Evolutionary conservation across 257 asterid species (phyloP).

Genomic region (Fraxinus americana): DNA sequence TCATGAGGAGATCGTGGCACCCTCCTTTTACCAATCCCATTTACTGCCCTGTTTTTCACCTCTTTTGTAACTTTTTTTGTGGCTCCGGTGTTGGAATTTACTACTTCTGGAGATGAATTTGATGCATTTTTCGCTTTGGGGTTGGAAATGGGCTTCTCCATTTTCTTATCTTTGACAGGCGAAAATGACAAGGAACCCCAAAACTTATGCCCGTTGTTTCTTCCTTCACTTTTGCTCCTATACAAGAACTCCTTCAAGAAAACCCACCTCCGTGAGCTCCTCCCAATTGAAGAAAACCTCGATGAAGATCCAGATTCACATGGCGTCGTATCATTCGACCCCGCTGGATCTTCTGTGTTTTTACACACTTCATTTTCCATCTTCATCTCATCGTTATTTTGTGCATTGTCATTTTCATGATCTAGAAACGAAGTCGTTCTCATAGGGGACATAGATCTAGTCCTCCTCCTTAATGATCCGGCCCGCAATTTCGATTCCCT

Average conservation of each 20-base stretch:
- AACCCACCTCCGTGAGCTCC: conserved; percentile 77
- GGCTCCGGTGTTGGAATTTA: not conserved
- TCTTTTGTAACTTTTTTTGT: conserved; percentile 19
- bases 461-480: conserved; percentile 71
- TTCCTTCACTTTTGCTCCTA: conserved; percentile 89
- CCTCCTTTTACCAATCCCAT: conserved; percentile 47
- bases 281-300: conserved; percentile 78
- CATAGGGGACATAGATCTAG: conserved; percentile 89
- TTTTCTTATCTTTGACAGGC: conserved; percentile 65
- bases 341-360: conserved; percentile 1
- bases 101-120: not conserved
- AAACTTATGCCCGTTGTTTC: conserved; percentile 60
- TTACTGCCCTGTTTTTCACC: conserved; percentile 44
- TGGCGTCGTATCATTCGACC: conserved; percentile 43
- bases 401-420: not conserved
- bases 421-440: conserved; percentile 48
- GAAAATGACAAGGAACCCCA: conserved; percentile 71
- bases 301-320: conserved; percentile 54
- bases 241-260: conserved; percentile 78
- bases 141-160: conserved; percentile 26
- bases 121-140: conserved; percentile 1
- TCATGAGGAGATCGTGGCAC: conserved; percentile 75
- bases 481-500: conserved; percentile 60
- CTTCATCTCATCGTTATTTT: conserved; percentile 19
- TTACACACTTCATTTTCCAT: conserved; percentile 8